A percentile compares a stretch with the other conserved stretches of the same genome.
Conservation (phyloP, 1,139 yeast genomes). For the Pichiaceae sp. region DNA sequence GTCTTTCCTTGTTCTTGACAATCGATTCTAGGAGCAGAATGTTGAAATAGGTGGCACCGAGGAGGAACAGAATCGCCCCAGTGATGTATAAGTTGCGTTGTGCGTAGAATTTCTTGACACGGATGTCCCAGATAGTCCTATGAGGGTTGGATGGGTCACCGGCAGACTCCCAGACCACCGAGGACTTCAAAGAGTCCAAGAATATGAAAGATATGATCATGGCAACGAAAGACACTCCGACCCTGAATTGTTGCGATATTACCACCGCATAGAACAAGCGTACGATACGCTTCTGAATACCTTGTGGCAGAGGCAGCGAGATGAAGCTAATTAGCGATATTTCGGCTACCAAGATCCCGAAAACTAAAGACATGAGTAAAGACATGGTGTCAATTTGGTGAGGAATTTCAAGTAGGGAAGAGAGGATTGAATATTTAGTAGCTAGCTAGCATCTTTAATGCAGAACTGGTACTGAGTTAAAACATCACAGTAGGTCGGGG, state of each 20-base stretch:
- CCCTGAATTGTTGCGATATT: conserved; percentile 35
- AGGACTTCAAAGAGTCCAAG: conserved; percentile 46
- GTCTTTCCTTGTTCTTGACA: conserved; percentile 45
- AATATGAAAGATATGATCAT: conserved; percentile 47
- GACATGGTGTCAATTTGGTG: conserved; percentile 14
- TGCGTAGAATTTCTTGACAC: conserved; percentile 44
- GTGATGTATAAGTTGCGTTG: conserved; percentile 66
- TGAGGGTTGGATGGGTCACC: conserved; percentile 1
- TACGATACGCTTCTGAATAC: conserved; percentile 40
- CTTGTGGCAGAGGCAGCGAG: conserved; percentile 56
- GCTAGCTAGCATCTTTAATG: too few species aligned
- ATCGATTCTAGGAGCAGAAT: conserved; percentile 47
- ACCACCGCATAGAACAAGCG: conserved; percentile 13
- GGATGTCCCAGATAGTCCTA: conserved; percentile 18
- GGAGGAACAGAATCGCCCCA: conserved; percentile 60
- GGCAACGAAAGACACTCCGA: conserved; percentile 38
- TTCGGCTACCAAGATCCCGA: conserved; percentile 33
- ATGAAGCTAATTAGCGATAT: conserved; percentile 45
- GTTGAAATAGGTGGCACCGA: conserved; percentile 50
- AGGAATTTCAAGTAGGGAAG: background rate
- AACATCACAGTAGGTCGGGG: too few species aligned
- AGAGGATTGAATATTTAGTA: too few species aligned
- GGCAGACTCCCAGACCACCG: conserved; percentile 20
- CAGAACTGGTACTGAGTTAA: too few species aligned
- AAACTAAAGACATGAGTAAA: conserved; percentile 21